Base-by-base conservation (phyloP, 768 basidiomycete genomes). In the Auriscalpium vulgare region DNA sequence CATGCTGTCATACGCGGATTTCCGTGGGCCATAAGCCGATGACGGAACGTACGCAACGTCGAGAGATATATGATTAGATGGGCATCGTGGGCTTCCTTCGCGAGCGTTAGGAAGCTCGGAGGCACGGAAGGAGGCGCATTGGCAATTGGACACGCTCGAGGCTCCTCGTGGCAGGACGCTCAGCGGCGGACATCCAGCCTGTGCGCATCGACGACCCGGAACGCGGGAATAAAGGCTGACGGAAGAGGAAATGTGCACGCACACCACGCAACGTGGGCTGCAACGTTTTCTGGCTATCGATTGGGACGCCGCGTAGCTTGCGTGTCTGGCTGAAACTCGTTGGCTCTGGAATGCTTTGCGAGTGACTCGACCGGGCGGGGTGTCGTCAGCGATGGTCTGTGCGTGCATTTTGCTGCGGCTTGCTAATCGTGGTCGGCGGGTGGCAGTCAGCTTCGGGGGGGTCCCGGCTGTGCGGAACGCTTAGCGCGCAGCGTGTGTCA, bases 211-310 rank as follows among this genome's bases (percentile, higher is more conserved):
- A 54, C 9, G 34, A 35, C 47, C 55, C 44, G 37, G 44, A 47
- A 40, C 45, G 35, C 36, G n/a, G n/a, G 56, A 54, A 55, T 17
- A 51, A 21, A 38, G 13, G 14, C 35, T 21, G 7, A 58, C 52
- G 48, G 59, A 54, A 46, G 48, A 19, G 48, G 21, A 23, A 43
- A 34, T 36, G 37, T 21, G 49, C 36, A 43, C 29, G 43, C 45
- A 46, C 10, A 45, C 37, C 29, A n/a, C 10, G 49, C 51, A 60
- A 50, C 47, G 52, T 54, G 36, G 48, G 34, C 37, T 37, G 50
- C 47, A 46, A 50, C 52, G 56, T 47, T 60, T 43, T 36, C 56
- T 49, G 59, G 50, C 58, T 50, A 59, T 57, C 59, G 56, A 60
- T 60, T 47, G 43, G 37, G 48, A 44, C 34, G 17, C 53, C 49